Percentiles rank a stretch among this genome's conserved stretches.
phyloP scores from a whole-genome alignment of 768 basidiomycete genomes.

The Lepiota brunneoincarnata region DNA sequence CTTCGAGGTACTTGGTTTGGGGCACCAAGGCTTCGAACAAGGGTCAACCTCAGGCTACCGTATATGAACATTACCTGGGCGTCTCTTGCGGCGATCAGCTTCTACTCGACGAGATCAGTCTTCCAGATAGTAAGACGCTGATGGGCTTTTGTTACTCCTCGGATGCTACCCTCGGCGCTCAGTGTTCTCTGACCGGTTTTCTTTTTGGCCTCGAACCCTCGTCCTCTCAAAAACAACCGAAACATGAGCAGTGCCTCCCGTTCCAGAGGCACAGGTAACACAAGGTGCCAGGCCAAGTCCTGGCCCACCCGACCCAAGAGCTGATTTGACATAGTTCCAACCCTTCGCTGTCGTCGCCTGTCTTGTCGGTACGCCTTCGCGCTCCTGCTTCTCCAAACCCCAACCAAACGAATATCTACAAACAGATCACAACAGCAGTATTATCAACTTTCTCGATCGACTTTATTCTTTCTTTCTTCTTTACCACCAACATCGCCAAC shows the following conservation, averaged over 20 bases:
- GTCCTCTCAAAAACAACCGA: not conserved
- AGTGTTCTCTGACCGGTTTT: not conserved
- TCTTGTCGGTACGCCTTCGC: slow-evolving; percentile 10
- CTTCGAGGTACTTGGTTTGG: no score
- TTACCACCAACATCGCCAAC: slow-evolving; percentile 11
- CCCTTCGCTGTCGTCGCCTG: slow-evolving; percentile 12
- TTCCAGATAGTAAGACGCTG: slow-evolving; percentile 1
- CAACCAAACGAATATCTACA: not conserved
- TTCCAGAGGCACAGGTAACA: no score
- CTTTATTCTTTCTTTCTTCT: slow-evolving; percentile 7
- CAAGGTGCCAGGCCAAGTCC: not conserved
- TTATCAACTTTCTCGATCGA: not conserved
- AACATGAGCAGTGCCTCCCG: no score
- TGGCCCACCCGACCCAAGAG: not conserved
- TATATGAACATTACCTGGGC: not conserved
- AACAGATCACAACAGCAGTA: slow-evolving; percentile 6
- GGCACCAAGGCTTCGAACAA: no score
- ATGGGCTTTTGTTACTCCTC: slow-evolving; percentile 4
- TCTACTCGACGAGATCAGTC: not conserved
- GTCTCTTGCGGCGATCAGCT: slow-evolving; percentile 5
- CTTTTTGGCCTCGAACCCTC: not conserved
- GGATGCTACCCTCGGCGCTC: not conserved
- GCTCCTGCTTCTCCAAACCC: not conserved
- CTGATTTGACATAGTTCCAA: not conserved
- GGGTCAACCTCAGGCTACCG: not conserved